Evolutionary conservation across 345 rosid species (phyloP), one percentile per base, ranked within the genome.

Genomic region (Firmiana major): DNA sequence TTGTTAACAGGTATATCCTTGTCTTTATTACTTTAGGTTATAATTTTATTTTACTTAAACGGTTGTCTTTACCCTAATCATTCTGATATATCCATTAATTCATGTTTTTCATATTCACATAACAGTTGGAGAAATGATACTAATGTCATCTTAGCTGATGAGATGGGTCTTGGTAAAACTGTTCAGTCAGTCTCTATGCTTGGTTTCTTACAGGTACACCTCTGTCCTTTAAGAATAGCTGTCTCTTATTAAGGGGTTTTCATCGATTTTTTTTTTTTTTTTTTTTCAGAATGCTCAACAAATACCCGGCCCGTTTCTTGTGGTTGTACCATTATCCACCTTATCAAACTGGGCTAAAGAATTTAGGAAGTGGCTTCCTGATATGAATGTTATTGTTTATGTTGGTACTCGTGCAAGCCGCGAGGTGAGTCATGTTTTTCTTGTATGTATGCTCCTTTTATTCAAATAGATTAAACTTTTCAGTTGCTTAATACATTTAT

Each of bases 81-180:
- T 46, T 45, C 57, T 17, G 38, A 11, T 36, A 24, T 40, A 3
- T 49, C 31, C 45, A 53, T 54, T 66, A 28, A 51, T 53, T 24
- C 11, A 21, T 53, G 6, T 40, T 40, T 57, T 21, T 40, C 38
- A 22, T 77, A 60, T 73, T 65, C 63, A 43, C 69, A 66, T 79
- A 63, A 62, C 92, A 97, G 99, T 84, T 97, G 99, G 99, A 90
- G 95, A 84, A 94, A 94, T 84, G 97, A 94, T 83, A 97, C 99
- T n/a, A 97, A 97, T 88, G 99, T 97, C 80, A 97, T 97, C 83
- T 89, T 97, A 86, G 99, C 99, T 79, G 98, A 97, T 82, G 99
- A 97, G 83, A 97, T 97, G 99, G 99, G 99, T 85, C 99, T 97
- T 63, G 99, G 99, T 71, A 97, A 97, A 89, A 97, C 99, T 75